These are phyloP conservation scores for Wickerhamiella cacticola DNA, from an alignment of 805 yeast species.

Conservation along the genomic window DNA sequence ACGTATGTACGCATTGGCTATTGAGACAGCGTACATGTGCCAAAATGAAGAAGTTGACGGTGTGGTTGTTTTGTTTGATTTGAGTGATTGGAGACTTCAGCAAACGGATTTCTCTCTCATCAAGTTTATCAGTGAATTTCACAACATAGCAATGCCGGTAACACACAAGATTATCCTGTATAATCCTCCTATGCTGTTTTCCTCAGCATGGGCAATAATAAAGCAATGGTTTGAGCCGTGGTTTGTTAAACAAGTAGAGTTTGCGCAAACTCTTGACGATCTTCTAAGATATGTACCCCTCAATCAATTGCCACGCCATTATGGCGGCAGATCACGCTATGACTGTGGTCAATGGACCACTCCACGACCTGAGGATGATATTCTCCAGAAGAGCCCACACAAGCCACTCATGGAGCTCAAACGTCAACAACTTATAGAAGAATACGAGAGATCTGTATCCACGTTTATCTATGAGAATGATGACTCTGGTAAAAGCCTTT, in stretches of 20 bases:
- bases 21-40: constrained; percentile 71
- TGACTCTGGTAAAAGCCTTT: background rate
- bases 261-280: background rate
- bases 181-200: constrained; percentile 95
- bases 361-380: background rate
- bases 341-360: background rate
- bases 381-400: background rate
- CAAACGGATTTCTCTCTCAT: constrained; percentile 92
- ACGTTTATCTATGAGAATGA: background rate
- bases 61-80: constrained; percentile 73
- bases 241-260: background rate
- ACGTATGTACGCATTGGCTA: constrained; percentile 56
- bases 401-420: background rate
- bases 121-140: constrained; percentile 74
- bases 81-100: constrained; percentile 72
- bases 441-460: background rate
- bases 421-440: background rate
- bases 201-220: constrained; percentile 86
- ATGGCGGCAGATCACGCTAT: background rate
- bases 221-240: constrained; percentile 35
- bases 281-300: background rate
- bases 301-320: background rate
- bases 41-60: constrained; percentile 65
- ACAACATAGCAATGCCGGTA: constrained; percentile 96
- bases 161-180: constrained; percentile 49